Evolutionary conservation across 495 filamentous ascomycete genomes (phyloP).

Genomic region (Podospora pseudocomata): DNA sequence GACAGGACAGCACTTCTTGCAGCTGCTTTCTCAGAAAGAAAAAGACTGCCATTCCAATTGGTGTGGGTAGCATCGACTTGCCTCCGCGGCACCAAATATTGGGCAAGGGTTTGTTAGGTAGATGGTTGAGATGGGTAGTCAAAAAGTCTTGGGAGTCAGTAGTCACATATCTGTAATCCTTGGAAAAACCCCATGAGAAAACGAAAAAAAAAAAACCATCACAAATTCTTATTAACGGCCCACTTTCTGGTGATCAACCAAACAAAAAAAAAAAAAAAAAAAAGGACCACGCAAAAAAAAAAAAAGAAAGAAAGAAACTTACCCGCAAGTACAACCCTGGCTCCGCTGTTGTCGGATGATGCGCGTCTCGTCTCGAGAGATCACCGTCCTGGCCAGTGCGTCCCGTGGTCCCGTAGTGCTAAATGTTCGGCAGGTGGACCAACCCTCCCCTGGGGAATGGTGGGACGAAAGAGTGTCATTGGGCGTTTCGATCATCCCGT

Average conservation of each 20-base stretch:
- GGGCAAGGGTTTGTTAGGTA: background rate
- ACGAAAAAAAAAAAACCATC: background rate
- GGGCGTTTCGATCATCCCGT: background rate
- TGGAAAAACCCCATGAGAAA: background rate
- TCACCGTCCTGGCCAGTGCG: slow-evolving; percentile 19
- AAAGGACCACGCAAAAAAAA: background rate
- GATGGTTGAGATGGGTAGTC: no score
- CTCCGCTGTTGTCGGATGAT: slow-evolving; percentile 5
- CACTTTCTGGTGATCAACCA: background rate
- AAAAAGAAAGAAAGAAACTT: background rate
- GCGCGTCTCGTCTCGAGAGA: slow-evolving; percentile 10
- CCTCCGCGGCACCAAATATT: background rate
- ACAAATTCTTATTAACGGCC: background rate
- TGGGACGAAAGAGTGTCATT: background rate
- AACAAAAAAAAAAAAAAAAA: background rate
- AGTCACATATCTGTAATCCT: background rate
- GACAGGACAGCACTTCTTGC: background rate
- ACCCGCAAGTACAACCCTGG: background rate
- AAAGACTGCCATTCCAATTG: slow-evolving; percentile 14
- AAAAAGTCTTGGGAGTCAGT: background rate
- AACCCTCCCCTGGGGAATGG: background rate
- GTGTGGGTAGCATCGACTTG: slow-evolving; percentile 8
- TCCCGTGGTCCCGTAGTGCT: slow-evolving; percentile 16
- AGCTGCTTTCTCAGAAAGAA: background rate
- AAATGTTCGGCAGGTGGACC: slow-evolving; percentile 7